Percentiles rank a stretch among this genome's conserved stretches.
Evolutionary conservation across 768 basidiomycete species (phyloP).

Genomic region (Leccinum barrowsii): DNA sequence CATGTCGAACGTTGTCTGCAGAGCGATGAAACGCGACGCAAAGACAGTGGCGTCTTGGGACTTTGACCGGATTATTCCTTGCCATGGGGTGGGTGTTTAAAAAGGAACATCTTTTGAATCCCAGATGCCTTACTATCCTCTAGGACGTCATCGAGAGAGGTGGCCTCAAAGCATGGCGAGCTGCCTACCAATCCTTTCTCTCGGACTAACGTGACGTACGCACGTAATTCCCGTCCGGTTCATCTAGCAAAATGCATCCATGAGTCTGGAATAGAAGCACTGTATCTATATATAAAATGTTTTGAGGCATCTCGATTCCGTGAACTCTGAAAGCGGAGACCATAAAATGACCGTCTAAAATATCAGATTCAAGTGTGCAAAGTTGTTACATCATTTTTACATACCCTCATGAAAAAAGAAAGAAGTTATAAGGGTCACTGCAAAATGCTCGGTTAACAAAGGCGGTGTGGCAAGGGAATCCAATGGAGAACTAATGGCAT

Average conservation of each 20-base stretch:
- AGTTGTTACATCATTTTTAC: not conserved
- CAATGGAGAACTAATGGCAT: not conserved
- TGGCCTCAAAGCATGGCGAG: constrained; percentile 54
- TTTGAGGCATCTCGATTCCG: not conserved
- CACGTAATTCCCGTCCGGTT: not conserved
- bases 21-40: constrained; percentile 59
- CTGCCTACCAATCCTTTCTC: constrained; percentile 36
- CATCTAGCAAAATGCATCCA: not conserved
- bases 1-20: constrained; percentile 11
- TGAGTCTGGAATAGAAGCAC: not conserved
- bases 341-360: not conserved
- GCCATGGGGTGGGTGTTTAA: constrained; percentile 48
- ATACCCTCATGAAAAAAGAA: not conserved
- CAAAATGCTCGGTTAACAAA: not conserved
- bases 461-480: not conserved
- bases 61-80: constrained; percentile 71
- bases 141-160: constrained; percentile 62
- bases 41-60: constrained; percentile 69
- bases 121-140: constrained; percentile 1
- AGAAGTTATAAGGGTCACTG: not conserved
- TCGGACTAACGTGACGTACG: constrained; percentile 6
- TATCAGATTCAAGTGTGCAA: not conserved
- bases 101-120: not conserved
- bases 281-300: constrained; percentile 3
- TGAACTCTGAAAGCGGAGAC: not conserved